Evolutionary conservation across 441 rosid species (phyloP), one percentile per base, ranked within the genome.

Genomic region (Syzygium malaccense): DNA sequence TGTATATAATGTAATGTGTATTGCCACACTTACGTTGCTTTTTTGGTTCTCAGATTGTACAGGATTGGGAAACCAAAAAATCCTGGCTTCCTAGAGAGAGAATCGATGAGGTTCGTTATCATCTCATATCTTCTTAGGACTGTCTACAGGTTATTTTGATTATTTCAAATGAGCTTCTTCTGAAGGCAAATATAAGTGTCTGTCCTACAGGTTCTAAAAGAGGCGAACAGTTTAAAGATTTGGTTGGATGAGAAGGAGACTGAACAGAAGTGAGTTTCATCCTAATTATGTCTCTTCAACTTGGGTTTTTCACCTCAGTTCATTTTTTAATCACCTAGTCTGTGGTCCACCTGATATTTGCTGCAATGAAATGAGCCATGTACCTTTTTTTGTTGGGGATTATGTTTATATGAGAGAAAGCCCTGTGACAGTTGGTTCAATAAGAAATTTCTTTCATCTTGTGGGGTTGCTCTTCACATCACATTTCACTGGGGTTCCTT

Each of bases 211-310:
- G 94, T 97, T 85, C 75, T 90, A 58, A 93, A 89, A 86, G 97
- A 93, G 89, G 93, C 92, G 88, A 95, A 96, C 64, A 94, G 94
- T 91, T 90, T 96, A 87, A 94, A 94, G 91, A 92, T 91, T 91
- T 98, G 99, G 99, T 91, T 98, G 91, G 96, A 94, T 84, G 96
- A 95, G 96, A 96, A 92, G 93, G 98, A 93, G 91, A 92, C 95
- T 79, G 97, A 94, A 91, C 99, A 97, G 93, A 94, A 92, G 89
- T 94, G 93, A 89, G 90, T 86, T 86, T 54, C 23, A 56, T 60
- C 33, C 62, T 45, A 56, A 20, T 20, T 57, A 30, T 86, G 25
- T 80, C 9, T 51, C 62, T 98, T 96, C 91, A 93, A 94, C 88
- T 88, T 85, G 54, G 33, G 49, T 85, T 45, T 32, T 83, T 30